Evolutionary conservation across 306 rosid genomes (phyloP), one percentile per base, ranked within the genome.

Genomic region (Trifolium repens): DNA sequence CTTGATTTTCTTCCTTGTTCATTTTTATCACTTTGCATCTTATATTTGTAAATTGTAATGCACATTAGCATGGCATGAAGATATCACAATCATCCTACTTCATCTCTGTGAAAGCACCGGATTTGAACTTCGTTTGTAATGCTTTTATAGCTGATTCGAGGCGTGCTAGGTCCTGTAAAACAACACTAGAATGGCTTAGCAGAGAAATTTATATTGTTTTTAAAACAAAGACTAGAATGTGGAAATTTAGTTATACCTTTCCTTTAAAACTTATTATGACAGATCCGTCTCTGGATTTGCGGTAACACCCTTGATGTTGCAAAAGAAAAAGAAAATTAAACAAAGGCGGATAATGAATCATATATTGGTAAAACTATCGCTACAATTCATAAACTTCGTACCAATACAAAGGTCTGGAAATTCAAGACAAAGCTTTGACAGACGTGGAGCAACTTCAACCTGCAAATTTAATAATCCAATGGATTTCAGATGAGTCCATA

Each of bases 361-460:
- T 55, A 30, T 73, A 53, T 47, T 9, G 70, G 76, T 11, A 49
- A 61, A 34, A 68, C 71, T 52, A 58, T 40, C 73, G 50, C 19
- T 69, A 63, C 34, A 73, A 53, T 49, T 77, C 62, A 60, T 8
- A 64, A 69, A 79, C 52, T 42, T 81, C 89, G 78, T 81, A 94
- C 99, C 93, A 77, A 91, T 89, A 82, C 74, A 81, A 35, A 94
- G 79, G 67, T 91, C 98, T 34, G 98, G 96, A 79, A 87, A 94
- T 82, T 90, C 96, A 62, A 94, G 96, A 83, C 91, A 85, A 30
- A 90, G 91, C 79, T 90, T 87, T 53, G 91, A 87, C 11, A 94
- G 77, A 72, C 93, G 89, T 74, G 82, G 94, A 70, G 98, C 97
- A 69, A 83, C 81, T 85, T 86, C 96, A 59, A 90, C 88, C 98